Evolutionary conservation across 345 rosid species (phyloP), one percentile per base, ranked within the genome.

Genomic region (Brassica nigra): DNA sequence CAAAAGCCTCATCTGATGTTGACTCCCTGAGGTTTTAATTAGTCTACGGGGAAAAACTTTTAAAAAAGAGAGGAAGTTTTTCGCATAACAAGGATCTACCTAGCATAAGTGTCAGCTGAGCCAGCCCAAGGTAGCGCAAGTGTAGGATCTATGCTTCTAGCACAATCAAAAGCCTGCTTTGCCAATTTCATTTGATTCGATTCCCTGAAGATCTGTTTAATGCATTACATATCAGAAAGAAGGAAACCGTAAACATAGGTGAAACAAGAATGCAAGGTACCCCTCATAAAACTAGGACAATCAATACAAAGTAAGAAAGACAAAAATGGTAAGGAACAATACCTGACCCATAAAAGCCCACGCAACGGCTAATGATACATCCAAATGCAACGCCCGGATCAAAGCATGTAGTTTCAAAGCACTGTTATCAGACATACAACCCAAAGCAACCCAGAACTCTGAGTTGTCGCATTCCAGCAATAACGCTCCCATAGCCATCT

Each of bases 111-210:
- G 86, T 91, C 97, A 79, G 96, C 97, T 73, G 99, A 87, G 85
- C 98, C 99, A 10, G 97, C 97, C 99, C 99, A 95, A 65, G 98
- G 97, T 73, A 93, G 84, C 29, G 98, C 91, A 83, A 95, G 92
- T 8, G 93, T 91, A 84, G 99, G 97, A 88, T 95, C 97, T 79
- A 93, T 86, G 77, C 99, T 93, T 89, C 99, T 91, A 74, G 97
- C 94, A 85, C 82, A 87, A 78, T 95, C 98, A 85, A 93, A 91
- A 83, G 98, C 97, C 82, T 86, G 90, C 76, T 87, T 91, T 73
- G 97, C 94, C 78, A 95, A 69, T 79, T 83, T 87, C 86, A 83
- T 86, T 75, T 93, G 86, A 70, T 82, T 83, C 37, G 83, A 87
- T 80, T 88, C 87, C 82, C 96, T 85, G 80, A 88, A 93, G 69